Evolutionary conservation across 768 basidiomycete genomes (phyloP), one percentile per base, ranked within the genome.

Genomic region (Rhodotorula paludigena): DNA sequence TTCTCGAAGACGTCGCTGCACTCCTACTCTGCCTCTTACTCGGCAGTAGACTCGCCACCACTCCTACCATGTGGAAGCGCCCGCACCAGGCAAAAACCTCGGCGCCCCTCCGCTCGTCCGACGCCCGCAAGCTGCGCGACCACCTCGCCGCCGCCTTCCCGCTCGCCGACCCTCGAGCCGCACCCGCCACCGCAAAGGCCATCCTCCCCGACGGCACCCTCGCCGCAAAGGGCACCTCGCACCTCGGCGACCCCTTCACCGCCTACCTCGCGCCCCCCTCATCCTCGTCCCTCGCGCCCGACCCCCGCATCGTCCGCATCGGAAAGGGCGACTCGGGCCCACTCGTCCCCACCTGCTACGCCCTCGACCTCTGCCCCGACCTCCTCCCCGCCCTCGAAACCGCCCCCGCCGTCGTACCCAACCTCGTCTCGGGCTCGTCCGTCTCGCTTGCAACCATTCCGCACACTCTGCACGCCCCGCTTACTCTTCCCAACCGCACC

Each of bases 61-160:
- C n/a, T 21, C 23, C 35, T 20, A 33, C 20, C 47, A 70, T 70
- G 71, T 72, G 68, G 57, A 72, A 72, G 60, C 63, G 67, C 15
- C 71, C 71, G 0, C 57, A 60, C 57, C 35, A 57, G 20, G n/a
- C 32, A 33, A 68, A 72, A 42, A 65, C 71, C 4, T n/a, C 20
- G 3, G n/a, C 71, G 1, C 71, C 71, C 2, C 5, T 72, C 5
- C 61, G 71, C 12, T 60, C 60, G n/a, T 57, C 53, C 33, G 71
- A 68, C 67, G 33, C 60, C 30, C 64, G 71, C 52, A 60, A 59
- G 35, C 57, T 72, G 1, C 66, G 66, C n/a, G 60, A 59, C 3
- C 30, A 55, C n/a, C 23, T 69, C 39, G 18, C 30, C 10, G 1
- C 20, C 33, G 10, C 38, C 20, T 66, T 72, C 54, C 2, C 33